Base-by-base conservation (phyloP, 2,329 filamentous ascomycete species). In the Davidsoniella virescens region DNA sequence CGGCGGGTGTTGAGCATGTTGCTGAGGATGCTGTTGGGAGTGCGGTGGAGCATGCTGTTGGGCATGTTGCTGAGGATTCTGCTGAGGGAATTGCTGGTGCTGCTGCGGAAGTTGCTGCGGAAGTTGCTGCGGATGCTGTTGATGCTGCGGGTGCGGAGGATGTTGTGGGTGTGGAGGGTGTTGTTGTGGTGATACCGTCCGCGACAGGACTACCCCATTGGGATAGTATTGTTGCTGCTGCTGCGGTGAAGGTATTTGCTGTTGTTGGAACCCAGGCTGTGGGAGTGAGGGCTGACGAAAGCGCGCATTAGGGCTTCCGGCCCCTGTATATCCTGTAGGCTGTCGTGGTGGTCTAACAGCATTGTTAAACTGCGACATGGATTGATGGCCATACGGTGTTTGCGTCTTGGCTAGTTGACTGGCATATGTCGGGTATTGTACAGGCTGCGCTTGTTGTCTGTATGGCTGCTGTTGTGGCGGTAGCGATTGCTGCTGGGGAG, bases 391-490 rank as follows among this genome's bases (percentile, higher is more conserved):
- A 52, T 73, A 76, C 0, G 70, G 67, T 6, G 68, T 68, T 52
- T 72, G 70, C 9, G 69, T 64, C 58, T 78, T 77, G 45, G 66
- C 68, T 47, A 74, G 63, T 56, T 71, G 71, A 6, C 70, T 68
- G 4, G 68, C 65, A 55, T 70, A 76, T 58, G 75, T 76, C 50
- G 70, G 66, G 36, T 71, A 67, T 2, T 43, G 39, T 5, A 50
- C 41, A 5, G 49, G 48, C 18, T 47, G 53, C 7, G 62, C 60
- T 29, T 5, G 52, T 52, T 37, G 44, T 44, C 46, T 42, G 17
- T 38, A 43, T 1, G 20, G 44, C 36, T 53, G 52, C 14, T 43
- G 44, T n/a, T 62, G 62, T 9, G 61, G 58, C n/a, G 60, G 59
- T 52, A 62, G 59, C 29, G 6, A 51, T 51, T 50, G 48, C 14